These are phyloP conservation scores for Tetrahymena borealis DNA, from an alignment of 73 alveolate species.

Conservation along the genomic window DNA sequence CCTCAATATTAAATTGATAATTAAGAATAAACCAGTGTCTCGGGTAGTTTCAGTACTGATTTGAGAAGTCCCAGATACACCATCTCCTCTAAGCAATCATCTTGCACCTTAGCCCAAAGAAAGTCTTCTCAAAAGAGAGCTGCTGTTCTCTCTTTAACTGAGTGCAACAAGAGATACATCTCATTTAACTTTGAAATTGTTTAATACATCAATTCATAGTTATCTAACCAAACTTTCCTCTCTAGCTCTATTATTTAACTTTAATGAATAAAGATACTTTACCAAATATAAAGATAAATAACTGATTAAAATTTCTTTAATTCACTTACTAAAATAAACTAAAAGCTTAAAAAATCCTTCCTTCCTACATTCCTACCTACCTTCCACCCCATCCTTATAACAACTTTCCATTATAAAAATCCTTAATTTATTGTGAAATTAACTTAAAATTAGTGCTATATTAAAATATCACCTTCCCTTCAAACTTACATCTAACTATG, in stretches of 20 bases:
- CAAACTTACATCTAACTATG: no score
- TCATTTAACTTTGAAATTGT: neutral
- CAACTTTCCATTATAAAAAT: no score
- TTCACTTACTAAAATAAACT: neutral
- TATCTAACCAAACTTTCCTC: neutral
- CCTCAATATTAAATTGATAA: neutral
- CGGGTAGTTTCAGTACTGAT: neutral
- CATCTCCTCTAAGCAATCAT: neutral
- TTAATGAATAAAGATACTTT: no score
- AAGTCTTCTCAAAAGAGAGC: neutral
- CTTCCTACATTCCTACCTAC: neutral
- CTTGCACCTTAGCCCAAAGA: neutral
- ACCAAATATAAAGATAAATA: no score
- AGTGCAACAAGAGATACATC: neutral
- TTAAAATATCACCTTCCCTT: no score
- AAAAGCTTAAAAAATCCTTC: neutral
- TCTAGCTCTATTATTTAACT: neutral
- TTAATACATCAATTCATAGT: neutral
- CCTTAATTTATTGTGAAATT: no score
- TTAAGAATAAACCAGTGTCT: neutral
- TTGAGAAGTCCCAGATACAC: neutral
- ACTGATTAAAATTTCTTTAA: no score
- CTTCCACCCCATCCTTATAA: no score
- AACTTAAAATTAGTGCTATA: no score
- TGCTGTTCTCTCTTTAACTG: neutral